Conservation (phyloP, 1,139 yeast genomes). For the Taphrina communis region DNA sequence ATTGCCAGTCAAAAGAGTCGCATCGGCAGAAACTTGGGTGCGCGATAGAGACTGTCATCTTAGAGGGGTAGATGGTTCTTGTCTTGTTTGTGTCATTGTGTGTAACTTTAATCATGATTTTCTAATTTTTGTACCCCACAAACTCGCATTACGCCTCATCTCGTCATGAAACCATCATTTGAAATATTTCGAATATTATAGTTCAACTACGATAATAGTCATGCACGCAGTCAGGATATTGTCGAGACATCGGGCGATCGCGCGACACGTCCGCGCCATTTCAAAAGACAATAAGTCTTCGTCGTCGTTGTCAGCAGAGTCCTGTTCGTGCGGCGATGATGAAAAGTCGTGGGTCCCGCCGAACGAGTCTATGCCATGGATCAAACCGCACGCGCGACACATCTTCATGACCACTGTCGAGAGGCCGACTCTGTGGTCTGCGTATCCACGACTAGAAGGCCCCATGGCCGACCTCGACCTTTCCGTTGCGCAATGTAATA, state of each 20-base stretch:
- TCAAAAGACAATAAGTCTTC: neutral
- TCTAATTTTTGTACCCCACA: conserved; percentile 7
- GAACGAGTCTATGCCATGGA: neutral
- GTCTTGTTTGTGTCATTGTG: no score
- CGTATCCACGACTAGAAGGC: neutral
- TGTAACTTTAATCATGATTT: neutral
- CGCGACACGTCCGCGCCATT: neutral
- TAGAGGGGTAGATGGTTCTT: no score
- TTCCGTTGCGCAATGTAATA: neutral
- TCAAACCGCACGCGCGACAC: conserved; percentile 9
- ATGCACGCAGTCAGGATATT: neutral
- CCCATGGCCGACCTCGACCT: neutral
- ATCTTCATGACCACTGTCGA: neutral
- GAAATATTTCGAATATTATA: no score
- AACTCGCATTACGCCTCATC: neutral
- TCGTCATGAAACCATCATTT: neutral
- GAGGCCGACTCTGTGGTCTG: neutral
- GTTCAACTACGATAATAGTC: neutral
- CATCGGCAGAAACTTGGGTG: conserved; percentile 18
- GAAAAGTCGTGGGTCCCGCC: neutral
- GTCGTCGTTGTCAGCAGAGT: neutral
- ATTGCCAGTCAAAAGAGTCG: conserved; percentile 14
- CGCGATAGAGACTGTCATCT: neutral
- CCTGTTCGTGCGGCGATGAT: neutral
- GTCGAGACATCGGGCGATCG: neutral